A percentile compares a stretch with the other conserved stretches of the same genome.
These are phyloP conservation scores for Skeletonema tropicum DNA, from an alignment of 108 stramenopile species.

Conservation along the genomic window DNA sequence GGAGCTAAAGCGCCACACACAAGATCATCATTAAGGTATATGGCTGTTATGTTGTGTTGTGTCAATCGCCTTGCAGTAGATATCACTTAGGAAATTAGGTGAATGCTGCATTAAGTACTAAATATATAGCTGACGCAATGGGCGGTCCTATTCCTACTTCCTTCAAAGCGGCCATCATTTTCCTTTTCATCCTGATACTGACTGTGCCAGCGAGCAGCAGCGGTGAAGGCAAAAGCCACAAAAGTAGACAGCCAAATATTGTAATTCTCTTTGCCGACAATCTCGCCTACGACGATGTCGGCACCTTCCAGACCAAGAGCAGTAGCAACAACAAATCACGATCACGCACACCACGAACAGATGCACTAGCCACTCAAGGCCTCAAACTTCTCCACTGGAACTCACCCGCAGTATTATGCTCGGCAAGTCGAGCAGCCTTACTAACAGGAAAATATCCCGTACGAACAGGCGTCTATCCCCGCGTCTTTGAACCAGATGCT, in stretches of 20 bases:
- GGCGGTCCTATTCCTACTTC: too few relatives aligned
- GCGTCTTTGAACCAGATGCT: conserved; percentile 67
- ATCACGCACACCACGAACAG: conserved; percentile 61
- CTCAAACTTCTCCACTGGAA: conserved; percentile 67
- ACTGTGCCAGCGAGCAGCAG: too few relatives aligned
- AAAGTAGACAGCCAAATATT: conserved; percentile 49
- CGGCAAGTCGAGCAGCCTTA: conserved; percentile 66
- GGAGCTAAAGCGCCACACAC: too few relatives aligned
- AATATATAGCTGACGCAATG: too few relatives aligned
- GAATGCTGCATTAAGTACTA: too few relatives aligned
- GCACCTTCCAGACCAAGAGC: conserved; percentile 43
- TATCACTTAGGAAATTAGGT: too few relatives aligned
- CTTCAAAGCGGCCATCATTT: too few relatives aligned
- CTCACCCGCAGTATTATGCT: conserved; percentile 68
- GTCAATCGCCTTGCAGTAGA: too few relatives aligned
- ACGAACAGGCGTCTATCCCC: conserved; percentile 67
- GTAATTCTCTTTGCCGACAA: conserved; percentile 76
- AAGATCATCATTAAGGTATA: too few relatives aligned
- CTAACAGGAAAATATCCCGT: conserved; percentile 74
- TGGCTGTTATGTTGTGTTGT: too few relatives aligned
- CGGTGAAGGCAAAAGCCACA: too few relatives aligned
- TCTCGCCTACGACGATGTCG: conserved; percentile 67
- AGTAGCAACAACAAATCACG: background rate
- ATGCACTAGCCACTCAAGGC: conserved; percentile 53
- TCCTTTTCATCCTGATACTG: too few relatives aligned